Conservation (phyloP, 768 basidiomycete genomes). For the Pseudohyphozyma bogoriensis region DNA sequence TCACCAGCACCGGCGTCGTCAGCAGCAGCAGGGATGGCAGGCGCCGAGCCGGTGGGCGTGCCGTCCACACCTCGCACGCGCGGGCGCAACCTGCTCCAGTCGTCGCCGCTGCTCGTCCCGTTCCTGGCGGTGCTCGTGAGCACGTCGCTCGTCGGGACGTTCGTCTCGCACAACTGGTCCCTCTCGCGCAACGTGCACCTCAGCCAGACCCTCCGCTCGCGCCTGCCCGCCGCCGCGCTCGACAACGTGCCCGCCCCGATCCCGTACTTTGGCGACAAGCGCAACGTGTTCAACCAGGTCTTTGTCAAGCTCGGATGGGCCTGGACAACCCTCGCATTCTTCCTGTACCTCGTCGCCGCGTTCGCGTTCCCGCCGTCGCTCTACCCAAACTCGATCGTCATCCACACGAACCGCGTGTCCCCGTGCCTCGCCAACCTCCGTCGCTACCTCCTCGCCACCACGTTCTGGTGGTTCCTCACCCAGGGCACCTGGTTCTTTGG, state of each 20-base stretch:
- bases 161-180: conserved; percentile 19
- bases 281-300: conserved; percentile 66
- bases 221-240: conserved; percentile 21
- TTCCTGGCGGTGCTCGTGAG: conserved; percentile 11
- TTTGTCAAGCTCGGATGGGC: conserved; percentile 89
- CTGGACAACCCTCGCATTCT: conserved; percentile 54
- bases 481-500: conserved; percentile 60
- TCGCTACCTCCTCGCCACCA: conserved; percentile 44
- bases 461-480: conserved; percentile 64
- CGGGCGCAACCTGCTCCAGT: too few species aligned
- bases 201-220: conserved; percentile 29
- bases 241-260: conserved; percentile 9
- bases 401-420: conserved; percentile 11
- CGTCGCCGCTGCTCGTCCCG: not conserved
- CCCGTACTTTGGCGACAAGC: conserved; percentile 32
- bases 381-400: not conserved
- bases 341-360: conserved; percentile 10
- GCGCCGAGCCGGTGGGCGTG: too few species aligned
- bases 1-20: too few species aligned
- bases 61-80: too few species aligned
- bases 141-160: conserved; percentile 20
- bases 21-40: too few species aligned
- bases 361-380: conserved; percentile 17
- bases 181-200: conserved; percentile 5
- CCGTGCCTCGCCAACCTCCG: conserved; percentile 9